A percentile compares a stretch with the other conserved stretches of the same genome.
These are phyloP conservation scores for Neofusicoccum kwambonambiense DNA, from an alignment of 2,329 filamentous ascomycete species.

Conservation along the genomic window DNA sequence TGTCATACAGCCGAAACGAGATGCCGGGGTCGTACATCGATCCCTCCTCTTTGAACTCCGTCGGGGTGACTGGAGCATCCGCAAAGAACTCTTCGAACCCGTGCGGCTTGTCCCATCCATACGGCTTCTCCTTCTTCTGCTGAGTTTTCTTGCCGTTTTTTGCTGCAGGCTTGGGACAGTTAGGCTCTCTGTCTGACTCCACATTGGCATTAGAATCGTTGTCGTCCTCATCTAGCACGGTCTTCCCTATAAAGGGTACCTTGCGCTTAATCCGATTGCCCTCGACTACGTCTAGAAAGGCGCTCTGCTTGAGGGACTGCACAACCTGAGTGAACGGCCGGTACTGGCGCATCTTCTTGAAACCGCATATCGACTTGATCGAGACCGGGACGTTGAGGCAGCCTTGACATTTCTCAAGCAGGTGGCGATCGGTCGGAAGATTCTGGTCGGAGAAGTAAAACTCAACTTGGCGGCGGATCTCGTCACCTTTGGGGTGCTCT, in stretches of 20 bases:
- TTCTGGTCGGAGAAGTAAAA: constrained; percentile 53
- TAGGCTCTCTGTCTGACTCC: neutral
- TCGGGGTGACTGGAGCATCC: constrained; percentile 74
- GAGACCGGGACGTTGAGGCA: constrained; percentile 44
- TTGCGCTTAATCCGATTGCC: constrained; percentile 47
- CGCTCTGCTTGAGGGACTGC: constrained; percentile 42
- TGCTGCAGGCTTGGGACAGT: constrained; percentile 8
- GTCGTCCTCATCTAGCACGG: constrained; percentile 26
- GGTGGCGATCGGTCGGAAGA: constrained; percentile 41
- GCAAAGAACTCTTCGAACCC: constrained; percentile 69
- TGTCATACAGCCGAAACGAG: constrained; percentile 45
- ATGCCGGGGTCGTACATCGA: constrained; percentile 63
- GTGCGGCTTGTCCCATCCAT: constrained; percentile 33
- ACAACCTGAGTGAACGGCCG: constrained; percentile 41
- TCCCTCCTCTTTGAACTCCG: constrained; percentile 64
- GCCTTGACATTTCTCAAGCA: constrained; percentile 42
- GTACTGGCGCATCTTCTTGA: constrained; percentile 47
- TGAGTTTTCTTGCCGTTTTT: neutral
- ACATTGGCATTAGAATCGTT: constrained; percentile 20
- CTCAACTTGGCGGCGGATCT: constrained; percentile 42
- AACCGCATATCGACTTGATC: constrained; percentile 44
- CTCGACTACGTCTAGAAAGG: constrained; percentile 41
- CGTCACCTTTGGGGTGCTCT: constrained; percentile 23
- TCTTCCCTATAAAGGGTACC: constrained; percentile 36
- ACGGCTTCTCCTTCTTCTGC: neutral